These are phyloP conservation scores for Lasiodiplodia sp. DNA, from an alignment of 2,329 filamentous ascomycete genomes.

Conservation along the genomic window DNA sequence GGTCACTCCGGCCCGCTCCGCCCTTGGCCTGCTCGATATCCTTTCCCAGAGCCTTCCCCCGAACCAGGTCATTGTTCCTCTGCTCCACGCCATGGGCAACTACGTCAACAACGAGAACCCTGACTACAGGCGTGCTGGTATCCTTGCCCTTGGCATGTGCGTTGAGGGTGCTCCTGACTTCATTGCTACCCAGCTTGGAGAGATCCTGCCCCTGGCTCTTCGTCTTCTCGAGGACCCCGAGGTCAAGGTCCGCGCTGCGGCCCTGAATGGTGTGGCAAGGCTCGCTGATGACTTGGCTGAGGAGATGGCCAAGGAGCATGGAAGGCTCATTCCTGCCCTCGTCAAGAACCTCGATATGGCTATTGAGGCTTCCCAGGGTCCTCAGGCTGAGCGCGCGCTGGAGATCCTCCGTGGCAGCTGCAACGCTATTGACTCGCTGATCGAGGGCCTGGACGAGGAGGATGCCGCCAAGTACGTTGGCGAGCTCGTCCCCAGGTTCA, in stretches of 20 bases:
- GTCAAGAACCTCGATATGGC: conserved; percentile 89
- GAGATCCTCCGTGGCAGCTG: conserved; percentile 90
- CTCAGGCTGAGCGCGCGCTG: conserved; percentile 75
- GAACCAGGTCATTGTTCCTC: conserved; percentile 90
- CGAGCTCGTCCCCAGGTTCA: conserved; percentile 84
- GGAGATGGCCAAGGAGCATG: conserved; percentile 85
- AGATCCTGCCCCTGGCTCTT: conserved; percentile 84
- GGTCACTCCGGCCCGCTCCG: conserved; percentile 82
- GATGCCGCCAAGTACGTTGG: conserved; percentile 83
- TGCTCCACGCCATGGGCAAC: conserved; percentile 83
- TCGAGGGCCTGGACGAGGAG: conserved; percentile 81
- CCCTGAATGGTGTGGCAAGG: conserved; percentile 85
- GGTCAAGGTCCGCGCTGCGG: conserved; percentile 82
- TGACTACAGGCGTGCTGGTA: conserved; percentile 85
- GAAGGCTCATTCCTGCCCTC: conserved; percentile 80
- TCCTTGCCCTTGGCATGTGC: conserved; percentile 89
- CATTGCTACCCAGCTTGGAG: conserved; percentile 87
- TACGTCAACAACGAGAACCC: conserved; percentile 79
- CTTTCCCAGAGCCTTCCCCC: conserved; percentile 88
- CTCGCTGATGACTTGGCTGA: conserved; percentile 93
- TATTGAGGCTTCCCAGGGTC: conserved; percentile 68
- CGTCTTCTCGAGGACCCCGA: conserved; percentile 85
- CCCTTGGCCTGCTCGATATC: conserved; percentile 86
- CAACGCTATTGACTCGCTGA: conserved; percentile 88
- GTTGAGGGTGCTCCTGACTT: conserved; percentile 98